Evolutionary conservation across 1,139 yeast genomes (phyloP).

Genomic region (Yamadazyma kanchanaburiensis): DNA sequence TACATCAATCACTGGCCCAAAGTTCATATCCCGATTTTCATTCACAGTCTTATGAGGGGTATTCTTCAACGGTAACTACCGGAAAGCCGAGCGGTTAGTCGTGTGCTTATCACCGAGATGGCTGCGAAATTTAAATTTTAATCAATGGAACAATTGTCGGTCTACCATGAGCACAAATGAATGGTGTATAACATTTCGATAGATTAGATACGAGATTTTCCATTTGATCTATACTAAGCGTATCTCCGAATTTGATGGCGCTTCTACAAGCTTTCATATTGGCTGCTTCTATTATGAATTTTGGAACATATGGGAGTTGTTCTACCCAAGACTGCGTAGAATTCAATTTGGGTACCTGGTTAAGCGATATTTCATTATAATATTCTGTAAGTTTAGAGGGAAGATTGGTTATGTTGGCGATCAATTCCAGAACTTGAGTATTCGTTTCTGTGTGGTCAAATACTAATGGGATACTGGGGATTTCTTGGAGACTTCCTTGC

Average conservation of each 20-base stretch:
- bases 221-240: constrained; percentile 43
- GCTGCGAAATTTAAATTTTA: constrained; percentile 2
- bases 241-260: constrained; percentile 73
- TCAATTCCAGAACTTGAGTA: neutral
- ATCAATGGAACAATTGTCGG: constrained; percentile 65
- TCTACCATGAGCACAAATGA: constrained; percentile 86
- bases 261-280: constrained; percentile 69
- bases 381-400: neutral
- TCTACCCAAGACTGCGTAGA: neutral
- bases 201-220: constrained; percentile 37
- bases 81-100: too few species aligned
- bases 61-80: too few species aligned
- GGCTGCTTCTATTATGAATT: constrained; percentile 44
- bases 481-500: too few species aligned
- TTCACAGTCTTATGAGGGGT: too few species aligned
- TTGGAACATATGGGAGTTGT: constrained; percentile 36
- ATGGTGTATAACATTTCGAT: constrained; percentile 55
- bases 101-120: constrained; percentile 1
- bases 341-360: neutral
- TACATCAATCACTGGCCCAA: too few species aligned
- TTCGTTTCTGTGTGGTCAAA: neutral
- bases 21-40: too few species aligned
- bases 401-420: neutral
- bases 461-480: too few species aligned
- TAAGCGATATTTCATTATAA: neutral